Percentiles rank a stretch among this genome's conserved stretches.
Evolutionary conservation across 495 filamentous ascomycete genomes (phyloP).

Genomic region (Xylaria palmicola): DNA sequence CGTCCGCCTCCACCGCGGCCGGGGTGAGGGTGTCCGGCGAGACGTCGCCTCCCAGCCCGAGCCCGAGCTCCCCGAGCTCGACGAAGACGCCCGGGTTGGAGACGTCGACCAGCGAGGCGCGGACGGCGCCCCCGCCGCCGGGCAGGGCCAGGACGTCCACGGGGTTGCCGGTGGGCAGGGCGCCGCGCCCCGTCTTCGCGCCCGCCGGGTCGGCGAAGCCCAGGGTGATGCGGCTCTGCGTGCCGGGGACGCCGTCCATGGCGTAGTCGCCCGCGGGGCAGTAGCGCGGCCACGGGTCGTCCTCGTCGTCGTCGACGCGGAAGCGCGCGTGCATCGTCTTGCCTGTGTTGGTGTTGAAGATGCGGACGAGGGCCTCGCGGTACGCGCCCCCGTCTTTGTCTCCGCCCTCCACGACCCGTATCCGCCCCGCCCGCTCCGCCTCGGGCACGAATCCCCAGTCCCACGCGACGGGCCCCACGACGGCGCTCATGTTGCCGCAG

Average conservation of each 20-base stretch:
- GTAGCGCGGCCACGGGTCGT: slow-evolving; percentile 37
- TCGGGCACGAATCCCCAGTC: slow-evolving; percentile 50
- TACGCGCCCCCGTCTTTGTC: not conserved
- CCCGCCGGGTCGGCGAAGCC: slow-evolving; percentile 67
- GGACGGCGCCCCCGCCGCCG: slow-evolving; percentile 55
- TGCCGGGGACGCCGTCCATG: slow-evolving; percentile 69
- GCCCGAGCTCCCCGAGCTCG: slow-evolving; percentile 48
- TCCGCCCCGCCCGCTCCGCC: not conserved
- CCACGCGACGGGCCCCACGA: slow-evolving; percentile 65
- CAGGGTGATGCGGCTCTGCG: slow-evolving; percentile 52
- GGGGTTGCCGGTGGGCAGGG: slow-evolving; percentile 62
- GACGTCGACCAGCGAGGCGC: slow-evolving; percentile 52
- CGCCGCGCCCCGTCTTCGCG: slow-evolving; percentile 60
- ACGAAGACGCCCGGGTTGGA: slow-evolving; percentile 70
- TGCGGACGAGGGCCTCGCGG: slow-evolving; percentile 26
- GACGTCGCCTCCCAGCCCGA: slow-evolving; percentile 18
- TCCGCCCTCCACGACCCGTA: not conserved
- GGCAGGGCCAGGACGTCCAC: slow-evolving; percentile 55
- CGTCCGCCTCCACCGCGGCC: slow-evolving; percentile 48
- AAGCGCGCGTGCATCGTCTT: slow-evolving; percentile 50
- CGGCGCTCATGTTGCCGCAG: slow-evolving; percentile 71
- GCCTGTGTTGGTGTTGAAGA: slow-evolving; percentile 52
- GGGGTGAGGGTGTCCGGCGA: slow-evolving; percentile 45
- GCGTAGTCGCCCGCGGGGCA: slow-evolving; percentile 52
- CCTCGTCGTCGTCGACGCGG: slow-evolving; percentile 42